These are phyloP conservation scores for Nadsonia commutata DNA, from an alignment of 1,139 yeast genomes.

Conservation along the genomic window DNA sequence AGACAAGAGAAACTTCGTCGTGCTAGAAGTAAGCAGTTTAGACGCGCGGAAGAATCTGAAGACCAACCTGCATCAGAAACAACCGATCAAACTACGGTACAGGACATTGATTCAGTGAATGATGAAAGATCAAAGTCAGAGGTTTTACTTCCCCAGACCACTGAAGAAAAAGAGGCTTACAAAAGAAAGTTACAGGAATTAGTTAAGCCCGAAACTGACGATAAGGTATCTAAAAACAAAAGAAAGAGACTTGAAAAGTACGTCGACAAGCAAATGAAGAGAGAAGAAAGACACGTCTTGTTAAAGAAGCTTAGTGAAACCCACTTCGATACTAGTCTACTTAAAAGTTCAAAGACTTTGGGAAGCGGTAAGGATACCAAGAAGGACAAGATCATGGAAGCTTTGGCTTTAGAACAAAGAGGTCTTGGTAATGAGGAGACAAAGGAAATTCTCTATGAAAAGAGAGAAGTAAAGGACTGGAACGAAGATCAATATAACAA, in stretches of 20 bases:
- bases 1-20: conserved; percentile 57
- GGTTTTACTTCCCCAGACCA: conserved; percentile 34
- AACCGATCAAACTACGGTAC: conserved; percentile 7
- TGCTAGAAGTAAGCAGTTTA: conserved; percentile 27
- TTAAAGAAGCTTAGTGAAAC: conserved; percentile 58
- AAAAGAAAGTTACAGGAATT: conserved; percentile 52
- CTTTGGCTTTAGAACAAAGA: conserved; percentile 54
- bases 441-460: conserved; percentile 51
- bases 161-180: conserved; percentile 45
- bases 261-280: conserved; percentile 68
- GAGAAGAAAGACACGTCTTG: conserved; percentile 75
- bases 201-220: conserved; percentile 39
- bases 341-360: conserved; percentile 59
- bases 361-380: conserved; percentile 64
- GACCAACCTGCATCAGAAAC: conserved; percentile 18
- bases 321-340: conserved; percentile 46
- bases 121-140: conserved; percentile 45
- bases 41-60: conserved; percentile 33
- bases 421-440: conserved; percentile 60
- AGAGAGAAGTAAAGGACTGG: conserved; percentile 55
- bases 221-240: conserved; percentile 59
- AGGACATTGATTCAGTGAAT: conserved; percentile 6
- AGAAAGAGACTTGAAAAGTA: conserved; percentile 42
- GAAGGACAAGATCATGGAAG: conserved; percentile 59
- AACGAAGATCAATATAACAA: conserved; percentile 21